Evolutionary conservation across 768 basidiomycete species (phyloP).

Genomic region (Dacryopinax primogenitus): DNA sequence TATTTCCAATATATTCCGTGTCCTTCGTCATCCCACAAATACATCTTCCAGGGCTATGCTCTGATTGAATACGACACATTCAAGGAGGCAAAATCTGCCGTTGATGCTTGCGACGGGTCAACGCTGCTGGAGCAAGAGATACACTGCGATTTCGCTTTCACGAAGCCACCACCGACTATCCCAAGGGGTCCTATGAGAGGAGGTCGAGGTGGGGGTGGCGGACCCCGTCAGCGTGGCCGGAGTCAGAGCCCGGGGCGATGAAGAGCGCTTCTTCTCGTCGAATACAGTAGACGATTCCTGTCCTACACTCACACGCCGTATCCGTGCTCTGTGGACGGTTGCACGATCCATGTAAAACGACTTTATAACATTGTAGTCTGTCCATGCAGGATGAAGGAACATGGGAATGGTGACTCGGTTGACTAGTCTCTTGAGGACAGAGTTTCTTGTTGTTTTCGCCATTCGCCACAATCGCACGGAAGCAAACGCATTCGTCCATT

Average conservation of each 20-base stretch:
- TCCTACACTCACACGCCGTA: neutral
- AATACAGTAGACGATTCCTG: neutral
- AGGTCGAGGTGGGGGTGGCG: slow-evolving; percentile 54
- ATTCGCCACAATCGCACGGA: neutral
- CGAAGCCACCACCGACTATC: slow-evolving; percentile 67
- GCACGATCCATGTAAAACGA: too few species aligned
- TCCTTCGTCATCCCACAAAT: neutral
- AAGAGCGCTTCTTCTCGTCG: slow-evolving; percentile 21
- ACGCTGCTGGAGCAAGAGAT: slow-evolving; percentile 73
- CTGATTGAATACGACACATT: slow-evolving; percentile 95
- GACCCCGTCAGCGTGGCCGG: slow-evolving; percentile 45
- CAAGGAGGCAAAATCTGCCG: slow-evolving; percentile 86
- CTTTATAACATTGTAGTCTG: too few species aligned
- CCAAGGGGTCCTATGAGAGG: slow-evolving; percentile 27
- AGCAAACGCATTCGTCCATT: neutral
- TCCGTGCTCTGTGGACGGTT: neutral
- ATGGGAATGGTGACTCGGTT: too few species aligned
- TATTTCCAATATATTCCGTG: slow-evolving; percentile 28
- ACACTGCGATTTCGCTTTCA: slow-evolving; percentile 86
- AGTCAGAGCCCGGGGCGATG: slow-evolving; percentile 70
- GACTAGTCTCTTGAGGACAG: too few species aligned
- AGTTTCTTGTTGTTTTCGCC: too few species aligned
- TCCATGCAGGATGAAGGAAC: too few species aligned
- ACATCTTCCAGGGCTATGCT: slow-evolving; percentile 71
- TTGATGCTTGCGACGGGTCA: slow-evolving; percentile 76